These are phyloP conservation scores for Atractiella rhizophila DNA, from an alignment of 768 basidiomycete genomes.

Conservation along the genomic window DNA sequence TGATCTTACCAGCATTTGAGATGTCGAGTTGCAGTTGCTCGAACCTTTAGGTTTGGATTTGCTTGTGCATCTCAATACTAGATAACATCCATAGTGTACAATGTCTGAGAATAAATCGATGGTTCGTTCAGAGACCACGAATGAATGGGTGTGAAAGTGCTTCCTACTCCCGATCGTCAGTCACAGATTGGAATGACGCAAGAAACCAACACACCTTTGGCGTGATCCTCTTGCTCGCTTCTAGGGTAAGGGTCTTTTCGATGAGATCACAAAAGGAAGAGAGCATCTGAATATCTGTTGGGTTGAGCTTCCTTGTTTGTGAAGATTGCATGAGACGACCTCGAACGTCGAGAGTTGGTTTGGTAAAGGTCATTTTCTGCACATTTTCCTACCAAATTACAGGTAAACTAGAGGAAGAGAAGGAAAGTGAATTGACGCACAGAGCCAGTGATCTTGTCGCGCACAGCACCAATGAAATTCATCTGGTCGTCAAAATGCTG, in stretches of 20 bases:
- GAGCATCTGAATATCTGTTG: slow-evolving; percentile 63
- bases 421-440: slow-evolving; percentile 31
- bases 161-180: too few species aligned
- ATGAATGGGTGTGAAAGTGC: too few species aligned
- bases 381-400: slow-evolving; percentile 38
- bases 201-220: too few species aligned
- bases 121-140: too few species aligned
- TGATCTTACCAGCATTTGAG: too few species aligned
- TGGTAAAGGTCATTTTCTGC: slow-evolving; percentile 55
- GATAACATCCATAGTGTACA: too few species aligned
- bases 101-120: too few species aligned
- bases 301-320: slow-evolving; percentile 44
- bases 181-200: too few species aligned
- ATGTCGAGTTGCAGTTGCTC: too few species aligned
- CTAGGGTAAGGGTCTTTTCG: slow-evolving; percentile 69
- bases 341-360: slow-evolving; percentile 55
- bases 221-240: slow-evolving; percentile 60
- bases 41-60: too few species aligned
- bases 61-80: too few species aligned
- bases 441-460: slow-evolving; percentile 53
- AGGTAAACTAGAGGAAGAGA: not conserved
- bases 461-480: slow-evolving; percentile 53
- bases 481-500: slow-evolving; percentile 82
- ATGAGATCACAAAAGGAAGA: slow-evolving; percentile 62
- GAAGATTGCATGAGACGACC: slow-evolving; percentile 56